Base-by-base conservation (phyloP, 805 yeast species). In the Metschnikowia kunwiensis region DNA sequence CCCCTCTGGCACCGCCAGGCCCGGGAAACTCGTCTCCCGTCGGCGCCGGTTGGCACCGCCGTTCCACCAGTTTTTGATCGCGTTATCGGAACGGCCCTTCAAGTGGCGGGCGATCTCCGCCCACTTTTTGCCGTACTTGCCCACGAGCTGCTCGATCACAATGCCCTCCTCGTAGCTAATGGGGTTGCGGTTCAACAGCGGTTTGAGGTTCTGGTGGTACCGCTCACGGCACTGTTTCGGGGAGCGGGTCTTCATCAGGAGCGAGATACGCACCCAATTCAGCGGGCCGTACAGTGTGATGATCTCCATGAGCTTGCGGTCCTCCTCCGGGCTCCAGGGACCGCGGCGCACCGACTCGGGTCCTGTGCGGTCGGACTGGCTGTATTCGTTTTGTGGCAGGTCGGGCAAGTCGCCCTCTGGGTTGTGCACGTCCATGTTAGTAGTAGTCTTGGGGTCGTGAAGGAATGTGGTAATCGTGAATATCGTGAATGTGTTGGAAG, bases 61-160 rank as follows among this genome's bases (percentile, higher is more conserved):
- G 55, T 86, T 86, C 96, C 96, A 87, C 96, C 96, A 88, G 62
- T 88, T 88, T 57, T 86, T 86, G 51, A 86, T 86, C 14, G 95
- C 88, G 58, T 86, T 87, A 59, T 87, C 96, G n/a, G 83, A 74
- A 35, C 96, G 68, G 2, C 96, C 95, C 44, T 84, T 82, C 40
- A 87, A 64, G 59, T 86, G 94, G 34, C 95, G 74, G 12, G 95
- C 86, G 30, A 87, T 88, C 54, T 86, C 95, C 0, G 96, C 96
- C 96, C 96, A 87, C 50, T 85, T 74, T 58, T 87, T 86, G 30
- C 96, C 96, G 55, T 85, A 77, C 46, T 78, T 75, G 8, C 69
- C 74, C 26, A 88, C 96, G 37, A 88, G 70, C 45, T 78, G 78
- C 62, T 87, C 95, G 44, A 87, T 88, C 42, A 79, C 67, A 26